Evolutionary conservation across 345 rosid genomes (phyloP), one percentile per base, ranked within the genome.

Genomic region (Lepidium didymum): DNA sequence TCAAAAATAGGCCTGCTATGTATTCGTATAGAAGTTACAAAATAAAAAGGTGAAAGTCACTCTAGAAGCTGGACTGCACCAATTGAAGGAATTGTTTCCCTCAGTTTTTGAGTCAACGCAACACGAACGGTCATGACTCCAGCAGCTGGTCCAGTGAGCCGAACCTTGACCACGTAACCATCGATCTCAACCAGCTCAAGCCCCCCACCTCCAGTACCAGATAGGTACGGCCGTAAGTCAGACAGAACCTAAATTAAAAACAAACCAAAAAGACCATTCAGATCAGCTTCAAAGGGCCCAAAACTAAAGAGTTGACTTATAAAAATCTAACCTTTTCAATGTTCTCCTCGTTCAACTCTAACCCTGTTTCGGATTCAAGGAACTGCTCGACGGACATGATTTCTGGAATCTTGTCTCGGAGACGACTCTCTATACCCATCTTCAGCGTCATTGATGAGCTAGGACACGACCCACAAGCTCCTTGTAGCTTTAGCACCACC

Each of bases 391-490:
- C 95, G 7, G 67, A 77, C 91, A 93, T 68, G 38, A 93, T 93
- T 60, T 93, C 96, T 0, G 98, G 98, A 18, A 93, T 90, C 73
- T 90, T 93, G 69, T 93, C 97, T 0, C 89, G 82, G 4, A 93
- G 84, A 10, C 92, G 90, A 43, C 86, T 84, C 79, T 93, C 97
- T 7, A 93, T 93, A 50, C 98, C 96, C 97, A 84, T 93, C 79
- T 87, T 88, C 37, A 93, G 79, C 0, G 98, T 93, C 98, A 90
- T 88, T 2, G 94, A 82, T 10, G 98, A 93, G 80, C 96, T 90
- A 2, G 97, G 98, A 80, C 97, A 93, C 14, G 98, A 93, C 5
- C 98, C 98, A 60, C 98, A 90, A 12, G 98, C 98, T 67, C 98
- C 97, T 75, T 90, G 92, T 18, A 93, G 83, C 82, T 87, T 93